Base-by-base conservation (phyloP, 441 rosid species). In the Pelargonium fulgidum region DNA sequence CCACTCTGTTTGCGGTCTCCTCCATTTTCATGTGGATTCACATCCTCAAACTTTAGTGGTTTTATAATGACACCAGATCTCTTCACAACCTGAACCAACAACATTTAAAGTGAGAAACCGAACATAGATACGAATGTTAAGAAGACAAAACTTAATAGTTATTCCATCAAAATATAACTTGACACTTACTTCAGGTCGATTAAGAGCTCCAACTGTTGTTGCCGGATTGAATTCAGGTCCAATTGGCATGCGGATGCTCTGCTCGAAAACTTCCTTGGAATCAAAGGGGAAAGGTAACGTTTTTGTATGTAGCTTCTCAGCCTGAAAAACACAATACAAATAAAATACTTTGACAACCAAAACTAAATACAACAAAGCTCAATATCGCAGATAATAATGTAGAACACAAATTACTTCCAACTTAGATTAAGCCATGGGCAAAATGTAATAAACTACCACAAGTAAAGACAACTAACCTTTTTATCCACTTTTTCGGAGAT, bases 161-260 rank as follows among this genome's bases (percentile, higher is more conserved):
- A 29, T 3, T 8, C 3, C 7, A 13, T 64, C 12, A 8, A 66
- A 7, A 56, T 29, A 29, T 29, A 29, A 29, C 36, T 29, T 61
- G 19, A 8, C 41, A 72, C 84, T 73, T 64, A 93, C 96, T 70
- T 89, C 93, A 1, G 97, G 97, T 3, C 89, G 87, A 76, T 72
- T 89, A 64, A 91, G 87, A 64, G 85, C 89, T 80, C 87, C 86
- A 58, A 86, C 58, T 52, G 85, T 70, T 17, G 90, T 87, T 5
- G 86, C 87, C 1, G 96, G 99, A 78, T 93, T 88, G 72, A 78
- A 91, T 73, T 93, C 99, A 0, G 97, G 96, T 50, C 99, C 99
- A 16, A 91, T 76, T 8, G 97, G 99, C 84, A 88, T 80, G 7
- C 97, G 93, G 71, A 87, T 86, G 78, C 92, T 89, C 69, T 78